phyloP scores from a whole-genome alignment of 371 early-diverging fungal species.

The Nosema bombycis region DNA sequence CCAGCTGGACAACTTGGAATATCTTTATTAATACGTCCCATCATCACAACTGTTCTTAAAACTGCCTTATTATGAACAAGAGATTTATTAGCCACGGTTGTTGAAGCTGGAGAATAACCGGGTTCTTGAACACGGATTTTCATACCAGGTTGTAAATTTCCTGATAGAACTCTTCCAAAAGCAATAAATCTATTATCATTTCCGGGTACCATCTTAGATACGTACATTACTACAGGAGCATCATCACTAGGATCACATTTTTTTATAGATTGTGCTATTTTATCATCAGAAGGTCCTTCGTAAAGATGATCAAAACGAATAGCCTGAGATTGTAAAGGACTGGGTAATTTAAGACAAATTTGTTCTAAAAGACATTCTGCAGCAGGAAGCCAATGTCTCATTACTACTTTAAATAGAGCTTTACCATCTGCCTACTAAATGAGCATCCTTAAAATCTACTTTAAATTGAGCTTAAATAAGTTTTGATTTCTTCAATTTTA shows the following conservation, averaged over 20 bases:
- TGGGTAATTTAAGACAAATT: slow-evolving; percentile 94
- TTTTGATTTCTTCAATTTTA: slow-evolving; percentile 78
- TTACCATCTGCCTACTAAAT: slow-evolving; percentile 84
- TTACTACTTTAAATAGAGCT: slow-evolving; percentile 84
- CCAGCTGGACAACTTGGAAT: slow-evolving; percentile 98
- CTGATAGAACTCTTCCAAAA: slow-evolving; percentile 99
- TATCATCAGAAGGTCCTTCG: slow-evolving; percentile 93
- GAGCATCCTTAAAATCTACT: slow-evolving; percentile 74
- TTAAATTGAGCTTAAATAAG: slow-evolving; percentile 77
- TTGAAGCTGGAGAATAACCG: slow-evolving; percentile 83
- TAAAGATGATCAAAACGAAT: slow-evolving; percentile 88
- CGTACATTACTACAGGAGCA: slow-evolving; percentile 94
- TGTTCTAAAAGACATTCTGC: slow-evolving; percentile 94
- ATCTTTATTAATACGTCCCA: slow-evolving; percentile 92
- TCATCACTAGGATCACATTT: slow-evolving; percentile 72
- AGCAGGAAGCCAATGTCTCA: slow-evolving; percentile 97
- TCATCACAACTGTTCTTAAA: slow-evolving; percentile 96
- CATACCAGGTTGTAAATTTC: slow-evolving; percentile 88
- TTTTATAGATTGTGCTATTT: slow-evolving; percentile 77
- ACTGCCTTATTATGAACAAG: slow-evolving; percentile 81
- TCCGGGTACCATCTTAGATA: slow-evolving; percentile 99
- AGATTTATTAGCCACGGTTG: slow-evolving; percentile 66
- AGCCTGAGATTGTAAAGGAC: slow-evolving; percentile 82
- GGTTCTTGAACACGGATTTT: slow-evolving; percentile 99
- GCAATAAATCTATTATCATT: slow-evolving; percentile 98